Evolutionary conservation across 306 rosid genomes (phyloP), one percentile per base, ranked within the genome.

Genomic region (Nissolia schottii): DNA sequence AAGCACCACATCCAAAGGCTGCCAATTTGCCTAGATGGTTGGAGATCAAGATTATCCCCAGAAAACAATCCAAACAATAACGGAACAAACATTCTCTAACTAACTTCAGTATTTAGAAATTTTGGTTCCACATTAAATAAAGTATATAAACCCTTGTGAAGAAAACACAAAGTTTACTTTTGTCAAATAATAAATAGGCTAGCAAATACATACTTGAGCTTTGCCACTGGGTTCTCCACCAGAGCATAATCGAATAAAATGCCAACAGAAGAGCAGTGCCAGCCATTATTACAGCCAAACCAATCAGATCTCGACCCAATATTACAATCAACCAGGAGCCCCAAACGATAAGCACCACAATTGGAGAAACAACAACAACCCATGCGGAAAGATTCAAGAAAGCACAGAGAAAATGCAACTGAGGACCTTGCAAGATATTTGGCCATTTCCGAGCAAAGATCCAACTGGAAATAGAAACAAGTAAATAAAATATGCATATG

Each of bases 151-250:
- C 53, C 64, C 27, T 23, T 20, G 41, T 20, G 29, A 64, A 59
- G 23, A 43, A 60, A 54, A 59, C 34, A 64, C 14, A 41, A 13
- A 27, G 60, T 49, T 25, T 45, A 45, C 43, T 55, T 79, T 72
- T 49, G 23, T 57, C 9, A 48, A 63, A 54, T 31, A 85, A 53
- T 48, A 45, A 61, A 55, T 23, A 23, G 59, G 74, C 41, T 18
- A 69, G 70, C 31, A 70, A 54, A 71, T 48, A 79, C 99, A 75
- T 91, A 95, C 99, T 95, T 89, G 99, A 95, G 89, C 99, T 95
- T 86, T 95, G 99, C 99, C 99, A 95, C 76, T 91, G 99, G 34
- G 99, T 89, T 91, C 99, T 92, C 99, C 99, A 95, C 99, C 99
- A 95, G 55, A 95, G 90, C 99, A 95, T 91, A 80, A 95, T 95